Percentiles rank a stretch among this genome's conserved stretches.
Conservation (phyloP, 148 eudicot genomes). For the Limonium bicolor region DNA sequence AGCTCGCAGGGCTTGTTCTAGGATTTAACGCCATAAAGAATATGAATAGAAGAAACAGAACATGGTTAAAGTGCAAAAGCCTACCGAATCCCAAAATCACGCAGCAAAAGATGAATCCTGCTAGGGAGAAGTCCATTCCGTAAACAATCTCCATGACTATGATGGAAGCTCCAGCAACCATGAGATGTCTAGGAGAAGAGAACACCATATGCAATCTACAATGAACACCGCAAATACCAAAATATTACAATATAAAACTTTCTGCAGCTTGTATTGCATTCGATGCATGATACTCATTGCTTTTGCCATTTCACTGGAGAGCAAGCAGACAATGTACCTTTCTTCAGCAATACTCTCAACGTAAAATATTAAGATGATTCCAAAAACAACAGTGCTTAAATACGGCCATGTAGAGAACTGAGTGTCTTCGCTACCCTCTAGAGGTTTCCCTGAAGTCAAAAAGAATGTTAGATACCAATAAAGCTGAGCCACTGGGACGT, state of each 20-base stretch:
- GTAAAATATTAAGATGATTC: conserved; percentile 73
- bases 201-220: conserved; percentile 81
- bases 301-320: too few species aligned
- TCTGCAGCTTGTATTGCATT: too few species aligned
- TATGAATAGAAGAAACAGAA: neutral
- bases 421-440: conserved; percentile 33
- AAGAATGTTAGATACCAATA: neutral
- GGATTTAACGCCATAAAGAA: neutral
- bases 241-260: too few species aligned
- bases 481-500: neutral
- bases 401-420: conserved; percentile 73
- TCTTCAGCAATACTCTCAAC: conserved; percentile 92
- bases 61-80: conserved; percentile 5
- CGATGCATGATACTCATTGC: too few species aligned
- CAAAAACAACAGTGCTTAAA: conserved; percentile 62
- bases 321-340: conserved; percentile 30
- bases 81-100: conserved; percentile 75
- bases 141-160: conserved; percentile 67
- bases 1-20: neutral
- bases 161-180: conserved; percentile 83
- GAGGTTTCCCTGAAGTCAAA: conserved; percentile 47
- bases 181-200: conserved; percentile 80
- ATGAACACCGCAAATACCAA: conserved; percentile 1
- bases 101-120: conserved; percentile 70
- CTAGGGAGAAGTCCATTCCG: conserved; percentile 77